phyloP scores from a whole-genome alignment of 148 eudicot genomes.

The Rheum nobile region DNA sequence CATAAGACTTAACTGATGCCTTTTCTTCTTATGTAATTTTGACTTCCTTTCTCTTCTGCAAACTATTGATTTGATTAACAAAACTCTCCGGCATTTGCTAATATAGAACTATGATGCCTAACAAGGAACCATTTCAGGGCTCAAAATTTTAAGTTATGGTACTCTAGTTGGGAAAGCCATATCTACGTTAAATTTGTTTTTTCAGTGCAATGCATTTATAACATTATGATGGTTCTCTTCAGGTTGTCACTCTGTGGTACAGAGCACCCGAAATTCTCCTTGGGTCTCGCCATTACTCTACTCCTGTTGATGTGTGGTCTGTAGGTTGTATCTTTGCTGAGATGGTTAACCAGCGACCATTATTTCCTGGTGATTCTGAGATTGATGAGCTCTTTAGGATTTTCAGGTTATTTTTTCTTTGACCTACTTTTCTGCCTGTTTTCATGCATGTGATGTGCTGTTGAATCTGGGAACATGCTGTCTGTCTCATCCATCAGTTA shows the following conservation, averaged over 20 bases:
- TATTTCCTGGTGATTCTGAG: slow-evolving; percentile 94
- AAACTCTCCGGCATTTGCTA: background rate
- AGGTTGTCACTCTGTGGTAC: slow-evolving; percentile 98
- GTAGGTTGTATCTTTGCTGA: slow-evolving; percentile 99
- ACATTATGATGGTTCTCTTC: slow-evolving; percentile 17
- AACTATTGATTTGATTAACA: background rate
- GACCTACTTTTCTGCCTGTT: background rate
- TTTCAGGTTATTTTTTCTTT: background rate
- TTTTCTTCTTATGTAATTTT: background rate
- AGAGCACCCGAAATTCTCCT: slow-evolving; percentile 98
- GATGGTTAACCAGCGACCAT: slow-evolving; percentile 80
- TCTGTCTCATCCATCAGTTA: background rate
- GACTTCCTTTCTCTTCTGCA: background rate
- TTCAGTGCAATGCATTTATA: background rate
- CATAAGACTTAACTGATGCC: background rate
- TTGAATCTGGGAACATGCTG: background rate
- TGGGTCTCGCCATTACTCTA: slow-evolving; percentile 84
- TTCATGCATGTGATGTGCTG: background rate
- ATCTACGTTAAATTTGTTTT: background rate
- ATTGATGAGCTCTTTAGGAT: slow-evolving; percentile 59
- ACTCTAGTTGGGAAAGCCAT: background rate
- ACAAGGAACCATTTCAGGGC: background rate
- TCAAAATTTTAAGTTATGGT: background rate
- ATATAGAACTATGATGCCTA: background rate
- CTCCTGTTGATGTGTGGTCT: slow-evolving; percentile 98